Percentiles rank a stretch among this genome's conserved stretches.
These are phyloP conservation scores for Borealophlyctis nickersoniae DNA, from an alignment of 192 early-diverging fungal species.

Conservation along the genomic window DNA sequence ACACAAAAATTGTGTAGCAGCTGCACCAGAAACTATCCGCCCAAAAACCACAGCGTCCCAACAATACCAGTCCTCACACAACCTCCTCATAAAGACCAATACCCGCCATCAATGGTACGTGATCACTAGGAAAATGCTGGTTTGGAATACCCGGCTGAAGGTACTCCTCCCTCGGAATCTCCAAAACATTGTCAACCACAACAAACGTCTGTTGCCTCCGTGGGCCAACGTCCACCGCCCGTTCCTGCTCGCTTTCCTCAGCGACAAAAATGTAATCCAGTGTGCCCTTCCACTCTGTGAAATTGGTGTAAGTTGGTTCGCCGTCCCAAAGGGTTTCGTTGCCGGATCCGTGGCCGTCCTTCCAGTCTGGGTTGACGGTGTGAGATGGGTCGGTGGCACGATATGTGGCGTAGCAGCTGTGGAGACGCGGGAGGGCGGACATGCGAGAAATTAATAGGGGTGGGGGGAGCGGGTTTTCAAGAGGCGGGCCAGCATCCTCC, in stretches of 20 bases:
- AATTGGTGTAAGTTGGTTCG: constrained; percentile 37
- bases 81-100: constrained; percentile 9
- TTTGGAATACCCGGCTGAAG: constrained; percentile 43
- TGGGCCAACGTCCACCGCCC: neutral
- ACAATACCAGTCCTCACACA: constrained; percentile 7
- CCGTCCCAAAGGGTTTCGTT: constrained; percentile 13
- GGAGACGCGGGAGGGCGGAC: constrained; percentile 12
- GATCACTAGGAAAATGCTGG: constrained; percentile 31
- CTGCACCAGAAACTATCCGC: too few species aligned
- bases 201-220: neutral
- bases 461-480: constrained; percentile 4
- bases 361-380: constrained; percentile 6
- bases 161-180: constrained; percentile 20
- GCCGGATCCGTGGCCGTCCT: neutral
- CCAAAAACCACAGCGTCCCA: too few species aligned
- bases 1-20: too few species aligned
- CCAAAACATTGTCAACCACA: constrained; percentile 6
- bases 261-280: constrained; percentile 38
- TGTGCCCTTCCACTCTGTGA: constrained; percentile 34
- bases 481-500: neutral
- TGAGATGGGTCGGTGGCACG: constrained; percentile 14
- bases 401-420: constrained; percentile 27
- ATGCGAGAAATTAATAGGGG: constrained; percentile 1
- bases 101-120: constrained; percentile 34
- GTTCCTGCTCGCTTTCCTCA: neutral